phyloP scores from a whole-genome alignment of 345 rosid genomes.

The Chamaenerion angustifolium region DNA sequence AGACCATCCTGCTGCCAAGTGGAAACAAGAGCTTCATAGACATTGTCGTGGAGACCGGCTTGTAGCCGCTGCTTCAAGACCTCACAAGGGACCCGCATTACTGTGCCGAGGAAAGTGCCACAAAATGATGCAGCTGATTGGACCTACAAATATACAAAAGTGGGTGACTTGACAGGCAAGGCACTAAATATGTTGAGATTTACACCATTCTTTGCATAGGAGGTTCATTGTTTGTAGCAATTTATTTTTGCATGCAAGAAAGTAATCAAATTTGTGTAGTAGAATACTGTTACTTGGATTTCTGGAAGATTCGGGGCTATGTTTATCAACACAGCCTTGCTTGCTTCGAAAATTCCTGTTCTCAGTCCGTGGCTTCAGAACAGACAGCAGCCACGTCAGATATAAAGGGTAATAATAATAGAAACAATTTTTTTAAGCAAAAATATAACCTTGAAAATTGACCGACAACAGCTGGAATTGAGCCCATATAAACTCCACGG shows the following conservation, averaged over 20 bases:
- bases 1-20: too few relatives aligned
- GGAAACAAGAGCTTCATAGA: too few relatives aligned
- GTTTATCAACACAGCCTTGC: constrained; percentile 70
- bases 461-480: constrained; percentile 91
- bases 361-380: constrained; percentile 72
- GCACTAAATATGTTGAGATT: not conserved
- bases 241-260: too few relatives aligned
- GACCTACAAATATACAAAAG: not conserved
- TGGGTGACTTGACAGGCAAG: not conserved
- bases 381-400: too few relatives aligned
- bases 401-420: too few relatives aligned
- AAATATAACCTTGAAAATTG: constrained; percentile 73
- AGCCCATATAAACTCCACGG: constrained; percentile 78
- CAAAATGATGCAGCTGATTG: constrained; percentile 3
- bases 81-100: constrained; percentile 1
- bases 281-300: not conserved
- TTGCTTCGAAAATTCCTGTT: constrained; percentile 90
- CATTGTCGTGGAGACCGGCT: not conserved
- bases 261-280: too few relatives aligned
- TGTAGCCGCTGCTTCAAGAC: constrained; percentile 4
- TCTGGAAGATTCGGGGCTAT: constrained; percentile 85
- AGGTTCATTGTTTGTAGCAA: too few relatives aligned
- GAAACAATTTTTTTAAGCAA: too few relatives aligned
- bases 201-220: too few relatives aligned
- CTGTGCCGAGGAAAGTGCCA: constrained; percentile 2